A percentile compares a stretch with the other conserved stretches of the same genome.
These are phyloP conservation scores for Vitis amurensis DNA, from an alignment of 164 flowering plant species.

Conservation along the genomic window DNA sequence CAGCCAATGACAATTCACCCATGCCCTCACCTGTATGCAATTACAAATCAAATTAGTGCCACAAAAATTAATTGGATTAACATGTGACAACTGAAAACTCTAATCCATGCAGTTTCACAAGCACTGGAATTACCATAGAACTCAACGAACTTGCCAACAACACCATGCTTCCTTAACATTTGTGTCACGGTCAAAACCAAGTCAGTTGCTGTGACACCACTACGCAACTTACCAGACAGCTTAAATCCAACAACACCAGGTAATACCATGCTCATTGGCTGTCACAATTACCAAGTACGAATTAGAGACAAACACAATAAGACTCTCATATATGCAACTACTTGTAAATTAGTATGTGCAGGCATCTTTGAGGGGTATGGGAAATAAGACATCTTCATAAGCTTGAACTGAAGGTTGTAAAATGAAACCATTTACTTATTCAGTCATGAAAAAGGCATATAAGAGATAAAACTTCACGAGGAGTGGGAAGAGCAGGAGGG, in stretches of 20 bases:
- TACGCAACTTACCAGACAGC: conserved; percentile 61
- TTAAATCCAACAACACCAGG: conserved; percentile 98
- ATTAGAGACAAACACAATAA: background rate
- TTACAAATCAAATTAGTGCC: background rate
- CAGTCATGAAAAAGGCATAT: too few species aligned
- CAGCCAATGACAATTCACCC: conserved; percentile 80
- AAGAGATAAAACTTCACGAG: too few species aligned
- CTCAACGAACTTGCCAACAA: conserved; percentile 95
- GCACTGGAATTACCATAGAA: conserved; percentile 65
- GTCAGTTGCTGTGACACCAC: conserved; percentile 96
- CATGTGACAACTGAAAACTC: too few species aligned
- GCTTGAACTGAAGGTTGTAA: too few species aligned
- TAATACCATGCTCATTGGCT: conserved; percentile 99
- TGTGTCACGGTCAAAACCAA: conserved; percentile 94
- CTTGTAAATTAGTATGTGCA: too few species aligned
- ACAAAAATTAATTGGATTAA: too few species aligned
- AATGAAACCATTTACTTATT: too few species aligned
- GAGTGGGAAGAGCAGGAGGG: too few species aligned
- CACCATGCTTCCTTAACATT: conserved; percentile 93
- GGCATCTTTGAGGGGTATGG: too few species aligned
- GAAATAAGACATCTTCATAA: too few species aligned
- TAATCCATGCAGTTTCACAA: too few species aligned
- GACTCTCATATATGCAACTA: too few species aligned
- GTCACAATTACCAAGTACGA: conserved; percentile 16
- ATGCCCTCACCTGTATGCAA: conserved; percentile 74